These are phyloP conservation scores for Obelidium mucronatum DNA, from an alignment of 192 early-diverging fungal genomes.

Conservation along the genomic window DNA sequence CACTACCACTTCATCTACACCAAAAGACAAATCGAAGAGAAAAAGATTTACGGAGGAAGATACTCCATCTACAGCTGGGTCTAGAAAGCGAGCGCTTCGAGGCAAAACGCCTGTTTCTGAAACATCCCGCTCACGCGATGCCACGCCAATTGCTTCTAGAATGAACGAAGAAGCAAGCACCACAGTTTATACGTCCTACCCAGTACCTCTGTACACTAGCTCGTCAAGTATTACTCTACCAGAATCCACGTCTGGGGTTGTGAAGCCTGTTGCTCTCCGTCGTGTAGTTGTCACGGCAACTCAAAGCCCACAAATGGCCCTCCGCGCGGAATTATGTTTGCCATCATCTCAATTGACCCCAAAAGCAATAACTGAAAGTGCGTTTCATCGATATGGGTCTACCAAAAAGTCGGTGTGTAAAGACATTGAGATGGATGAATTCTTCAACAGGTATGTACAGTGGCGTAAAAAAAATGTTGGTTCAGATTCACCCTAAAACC, in stretches of 20 bases:
- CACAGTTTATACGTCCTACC: neutral
- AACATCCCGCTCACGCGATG: neutral
- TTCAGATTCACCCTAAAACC: too few species aligned
- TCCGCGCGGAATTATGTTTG: neutral
- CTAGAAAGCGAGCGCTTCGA: slow-evolving; percentile 1
- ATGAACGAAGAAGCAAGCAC: neutral
- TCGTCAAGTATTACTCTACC: neutral
- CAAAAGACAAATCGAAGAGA: slow-evolving; percentile 2
- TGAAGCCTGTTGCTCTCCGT: neutral
- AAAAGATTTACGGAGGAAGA: slow-evolving; percentile 9
- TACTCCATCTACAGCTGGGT: too few species aligned
- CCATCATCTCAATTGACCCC: neutral
- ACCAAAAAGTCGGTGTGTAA: neutral
- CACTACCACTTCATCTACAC: neutral
- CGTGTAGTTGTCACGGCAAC: neutral
- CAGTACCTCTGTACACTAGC: neutral
- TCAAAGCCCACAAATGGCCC: neutral
- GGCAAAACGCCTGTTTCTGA: slow-evolving; percentile 7
- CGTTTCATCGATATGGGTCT: neutral
- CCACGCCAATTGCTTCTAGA: slow-evolving; percentile 2
- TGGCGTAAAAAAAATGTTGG: neutral
- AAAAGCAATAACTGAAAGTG: neutral
- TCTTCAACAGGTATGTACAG: slow-evolving; percentile 16
- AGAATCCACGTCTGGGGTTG: neutral
- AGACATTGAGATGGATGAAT: slow-evolving; percentile 14